Evolutionary conservation across 1,284 basidiomycete genomes (phyloP).

Genomic region (Ustilago vetiveriae): DNA sequence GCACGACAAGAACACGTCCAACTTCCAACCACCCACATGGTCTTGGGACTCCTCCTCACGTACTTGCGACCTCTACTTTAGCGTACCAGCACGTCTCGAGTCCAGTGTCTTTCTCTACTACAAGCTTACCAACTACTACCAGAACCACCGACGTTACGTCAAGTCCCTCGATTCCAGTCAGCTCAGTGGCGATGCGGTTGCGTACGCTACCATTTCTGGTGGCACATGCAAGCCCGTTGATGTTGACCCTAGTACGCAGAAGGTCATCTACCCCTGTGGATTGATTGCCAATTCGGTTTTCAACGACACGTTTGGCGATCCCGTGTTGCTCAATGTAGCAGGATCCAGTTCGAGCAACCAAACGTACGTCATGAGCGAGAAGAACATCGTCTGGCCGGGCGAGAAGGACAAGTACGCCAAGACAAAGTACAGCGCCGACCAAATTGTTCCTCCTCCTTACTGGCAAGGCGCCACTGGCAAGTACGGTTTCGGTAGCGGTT

Average conservation of each 20-base stretch:
- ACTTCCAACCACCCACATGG: constrained; percentile 64
- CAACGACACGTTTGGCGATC: constrained; percentile 86
- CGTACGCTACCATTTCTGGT: constrained; percentile 68
- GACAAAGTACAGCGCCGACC: constrained; percentile 68
- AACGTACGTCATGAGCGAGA: constrained; percentile 79
- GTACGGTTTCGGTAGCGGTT: constrained; percentile 77
- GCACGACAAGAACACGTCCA: constrained; percentile 55
- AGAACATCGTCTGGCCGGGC: constrained; percentile 91
- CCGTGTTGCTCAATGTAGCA: constrained; percentile 73
- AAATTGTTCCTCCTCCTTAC: constrained; percentile 91
- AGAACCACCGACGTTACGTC: constrained; percentile 98
- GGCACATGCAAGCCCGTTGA: constrained; percentile 92
- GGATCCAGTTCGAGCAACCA: constrained; percentile 68
- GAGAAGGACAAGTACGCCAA: constrained; percentile 84
- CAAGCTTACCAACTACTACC: constrained; percentile 78
- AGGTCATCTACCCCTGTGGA: constrained; percentile 83
- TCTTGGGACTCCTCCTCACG: constrained; percentile 13
- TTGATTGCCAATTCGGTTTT: constrained; percentile 98
- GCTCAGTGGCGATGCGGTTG: constrained; percentile 78
- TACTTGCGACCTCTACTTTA: constrained; percentile 62
- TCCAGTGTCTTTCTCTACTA: constrained; percentile 91
- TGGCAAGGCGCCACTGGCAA: constrained; percentile 70
- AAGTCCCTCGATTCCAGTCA: constrained; percentile 88
- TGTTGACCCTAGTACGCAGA: constrained; percentile 40
- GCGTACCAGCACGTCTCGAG: constrained; percentile 79